phyloP scores from a whole-genome alignment of 495 filamentous ascomycete genomes.

The Acidomyces sp. region DNA sequence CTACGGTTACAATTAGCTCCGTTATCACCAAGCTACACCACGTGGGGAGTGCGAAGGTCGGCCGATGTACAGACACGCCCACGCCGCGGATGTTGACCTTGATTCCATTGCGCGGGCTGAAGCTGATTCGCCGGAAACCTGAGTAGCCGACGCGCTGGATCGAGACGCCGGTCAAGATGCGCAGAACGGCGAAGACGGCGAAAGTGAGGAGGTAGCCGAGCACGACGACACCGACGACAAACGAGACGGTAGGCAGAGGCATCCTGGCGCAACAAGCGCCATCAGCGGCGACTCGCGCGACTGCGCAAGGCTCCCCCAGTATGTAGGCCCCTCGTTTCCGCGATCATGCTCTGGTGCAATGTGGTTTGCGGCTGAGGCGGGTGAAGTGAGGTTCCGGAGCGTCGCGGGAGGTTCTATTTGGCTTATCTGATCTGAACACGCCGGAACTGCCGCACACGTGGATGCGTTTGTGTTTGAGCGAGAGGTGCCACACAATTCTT shows the following conservation, averaged over 20 bases:
- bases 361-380: too few species aligned
- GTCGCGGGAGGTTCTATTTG: too few species aligned
- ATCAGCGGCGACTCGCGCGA: slow-evolving; percentile 12
- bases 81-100: slow-evolving; percentile 81
- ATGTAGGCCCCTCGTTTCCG: not conserved
- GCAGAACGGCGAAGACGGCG: slow-evolving; percentile 81
- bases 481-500: too few species aligned
- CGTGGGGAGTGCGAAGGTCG: slow-evolving; percentile 91
- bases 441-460: too few species aligned
- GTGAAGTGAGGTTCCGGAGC: too few species aligned
- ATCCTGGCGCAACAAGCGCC: slow-evolving; percentile 33
- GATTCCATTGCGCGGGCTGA: slow-evolving; percentile 72
- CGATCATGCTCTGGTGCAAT: slow-evolving; percentile 1
- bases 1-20: slow-evolving; percentile 71
- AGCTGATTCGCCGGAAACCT: slow-evolving; percentile 77
- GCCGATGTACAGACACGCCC: slow-evolving; percentile 74
- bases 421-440: too few species aligned
- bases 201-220: slow-evolving; percentile 85
- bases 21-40: slow-evolving; percentile 85
- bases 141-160: slow-evolving; percentile 91
- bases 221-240: slow-evolving; percentile 69
- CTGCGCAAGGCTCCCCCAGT: slow-evolving; percentile 2
- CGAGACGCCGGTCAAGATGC: slow-evolving; percentile 84
- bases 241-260: slow-evolving; percentile 55
- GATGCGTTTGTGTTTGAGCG: too few species aligned